Conservation (phyloP, 2,329 filamentous ascomycete genomes). For the Ascosphaera acerosa region DNA sequence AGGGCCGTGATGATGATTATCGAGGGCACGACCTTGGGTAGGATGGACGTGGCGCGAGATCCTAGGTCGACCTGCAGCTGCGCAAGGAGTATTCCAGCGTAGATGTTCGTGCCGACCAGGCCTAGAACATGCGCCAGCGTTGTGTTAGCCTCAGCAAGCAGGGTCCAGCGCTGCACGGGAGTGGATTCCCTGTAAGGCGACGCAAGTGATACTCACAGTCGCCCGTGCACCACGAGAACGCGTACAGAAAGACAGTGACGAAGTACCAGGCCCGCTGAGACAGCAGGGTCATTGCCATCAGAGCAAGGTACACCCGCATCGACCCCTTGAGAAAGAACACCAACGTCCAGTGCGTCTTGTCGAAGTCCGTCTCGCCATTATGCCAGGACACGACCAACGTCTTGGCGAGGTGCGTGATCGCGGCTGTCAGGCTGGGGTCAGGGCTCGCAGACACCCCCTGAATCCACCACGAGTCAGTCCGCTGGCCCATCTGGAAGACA, state of each 20-base stretch:
- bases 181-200: no score
- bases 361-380: conserved; percentile 16
- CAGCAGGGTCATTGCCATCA: conserved; percentile 17
- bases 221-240: conserved; percentile 13
- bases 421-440: conserved; percentile 5
- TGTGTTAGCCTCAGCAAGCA: no score
- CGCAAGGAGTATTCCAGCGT: conserved; percentile 9
- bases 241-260: conserved; percentile 14
- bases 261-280: conserved; percentile 14
- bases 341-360: conserved; percentile 20
- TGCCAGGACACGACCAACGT: conserved; percentile 12
- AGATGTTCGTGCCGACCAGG: conserved; percentile 9
- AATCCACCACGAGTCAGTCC: conserved; percentile 9
- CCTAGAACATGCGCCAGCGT: conserved; percentile 3
- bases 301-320: conserved; percentile 19
- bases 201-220: conserved; percentile 8
- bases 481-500: conserved; percentile 7
- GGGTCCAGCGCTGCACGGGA: no score
- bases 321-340: conserved; percentile 18
- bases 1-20: conserved; percentile 8
- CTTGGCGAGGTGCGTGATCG: conserved; percentile 6
- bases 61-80: conserved; percentile 9
- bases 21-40: conserved; percentile 6
- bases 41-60: conserved; percentile 5
- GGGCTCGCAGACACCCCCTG: conserved; percentile 3